Evolutionary conservation across 495 filamentous ascomycete genomes (phyloP).

Genomic region (Aspergillus ostianus): DNA sequence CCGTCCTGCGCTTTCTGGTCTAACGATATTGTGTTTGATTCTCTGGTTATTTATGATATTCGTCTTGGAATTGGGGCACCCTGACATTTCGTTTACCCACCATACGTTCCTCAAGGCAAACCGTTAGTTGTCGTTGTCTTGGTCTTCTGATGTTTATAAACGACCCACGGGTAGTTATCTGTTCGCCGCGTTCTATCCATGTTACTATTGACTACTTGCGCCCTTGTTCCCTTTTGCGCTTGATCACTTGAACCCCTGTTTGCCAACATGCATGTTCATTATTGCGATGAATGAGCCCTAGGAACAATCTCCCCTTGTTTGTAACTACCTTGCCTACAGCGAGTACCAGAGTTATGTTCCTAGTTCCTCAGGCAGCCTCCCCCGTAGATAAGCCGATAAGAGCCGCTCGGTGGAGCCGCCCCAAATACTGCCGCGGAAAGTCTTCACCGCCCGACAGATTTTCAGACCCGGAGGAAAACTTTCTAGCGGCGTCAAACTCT

Average conservation of each 20-base stretch:
- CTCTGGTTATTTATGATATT: background rate
- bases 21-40: background rate
- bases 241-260: too few species aligned
- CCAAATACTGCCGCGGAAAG: slow-evolving; percentile 29
- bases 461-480: slow-evolving; percentile 34
- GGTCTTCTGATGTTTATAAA: background rate
- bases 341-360: too few species aligned
- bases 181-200: too few species aligned
- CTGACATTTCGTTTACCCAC: too few species aligned
- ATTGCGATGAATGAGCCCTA: too few species aligned
- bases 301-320: too few species aligned
- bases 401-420: slow-evolving; percentile 11
- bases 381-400: background rate
- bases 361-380: background rate
- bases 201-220: too few species aligned
- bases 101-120: background rate
- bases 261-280: too few species aligned
- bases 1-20: too few species aligned
- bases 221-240: too few species aligned
- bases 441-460: slow-evolving; percentile 44
- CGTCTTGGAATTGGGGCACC: too few species aligned
- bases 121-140: background rate
- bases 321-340: too few species aligned
- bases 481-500: slow-evolving; percentile 6
- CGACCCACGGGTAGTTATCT: background rate